Conservation (phyloP, 495 filamentous ascomycete species). For the Clavariopsis aquatica region DNA sequence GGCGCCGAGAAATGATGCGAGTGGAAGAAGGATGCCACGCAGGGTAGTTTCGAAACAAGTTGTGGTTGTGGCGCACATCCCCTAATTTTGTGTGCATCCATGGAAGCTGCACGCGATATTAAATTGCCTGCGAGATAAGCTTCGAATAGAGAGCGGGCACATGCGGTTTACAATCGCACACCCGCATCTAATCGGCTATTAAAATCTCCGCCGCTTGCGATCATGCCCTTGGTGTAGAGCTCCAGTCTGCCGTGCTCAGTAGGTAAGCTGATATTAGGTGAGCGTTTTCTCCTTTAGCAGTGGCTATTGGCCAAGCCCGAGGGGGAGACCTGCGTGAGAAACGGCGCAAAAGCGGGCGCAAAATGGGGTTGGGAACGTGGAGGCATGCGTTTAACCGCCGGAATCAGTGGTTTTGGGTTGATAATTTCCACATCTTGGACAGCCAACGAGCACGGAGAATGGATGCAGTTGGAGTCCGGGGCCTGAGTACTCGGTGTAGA, state of each 20-base stretch:
- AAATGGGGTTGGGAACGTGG: not conserved
- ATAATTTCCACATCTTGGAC: not conserved
- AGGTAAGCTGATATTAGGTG: not conserved
- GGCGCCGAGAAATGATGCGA: constrained; percentile 13
- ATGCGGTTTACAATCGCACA: not conserved
- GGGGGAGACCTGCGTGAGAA: not conserved
- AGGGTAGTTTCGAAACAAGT: constrained; percentile 27
- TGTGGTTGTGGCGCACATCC: constrained; percentile 16
- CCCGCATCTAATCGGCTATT: not conserved
- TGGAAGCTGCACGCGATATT: constrained; percentile 15
- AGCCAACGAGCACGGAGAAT: not conserved
- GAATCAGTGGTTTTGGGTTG: not conserved
- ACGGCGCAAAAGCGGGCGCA: not conserved
- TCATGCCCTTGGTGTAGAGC: not conserved
- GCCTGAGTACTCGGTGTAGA: too few species aligned
- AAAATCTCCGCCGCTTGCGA: not conserved
- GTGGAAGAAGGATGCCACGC: not conserved
- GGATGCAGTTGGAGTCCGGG: too few species aligned
- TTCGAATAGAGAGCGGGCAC: constrained; percentile 13
- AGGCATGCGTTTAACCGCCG: not conserved
- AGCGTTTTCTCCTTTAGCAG: not conserved
- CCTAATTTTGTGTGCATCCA: not conserved
- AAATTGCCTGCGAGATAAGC: constrained; percentile 24
- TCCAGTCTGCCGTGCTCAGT: not conserved
- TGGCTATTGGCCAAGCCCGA: not conserved